A percentile compares a stretch with the other conserved stretches of the same genome.
Evolutionary conservation across 148 eudicot species (phyloP).

Genomic region (Fallopia convolvulus): DNA sequence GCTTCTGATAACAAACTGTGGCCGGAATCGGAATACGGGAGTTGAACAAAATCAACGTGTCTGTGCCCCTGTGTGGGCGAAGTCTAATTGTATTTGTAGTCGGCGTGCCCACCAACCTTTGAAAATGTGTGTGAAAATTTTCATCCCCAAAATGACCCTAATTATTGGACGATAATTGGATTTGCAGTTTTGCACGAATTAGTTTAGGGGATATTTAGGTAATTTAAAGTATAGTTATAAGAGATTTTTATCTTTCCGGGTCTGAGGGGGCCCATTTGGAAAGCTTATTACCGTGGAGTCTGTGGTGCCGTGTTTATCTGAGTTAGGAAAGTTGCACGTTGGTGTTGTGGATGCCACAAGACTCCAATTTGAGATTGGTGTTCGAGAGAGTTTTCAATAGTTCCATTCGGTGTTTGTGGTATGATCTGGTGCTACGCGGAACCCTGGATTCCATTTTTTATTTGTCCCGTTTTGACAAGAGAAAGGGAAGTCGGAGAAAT

Average conservation of each 20-base stretch:
- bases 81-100: background rate
- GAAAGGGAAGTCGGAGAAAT: too few species aligned
- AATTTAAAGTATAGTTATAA: background rate
- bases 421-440: constrained; percentile 1
- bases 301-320: background rate
- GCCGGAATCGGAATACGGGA: background rate
- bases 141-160: constrained; percentile 3
- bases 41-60: background rate
- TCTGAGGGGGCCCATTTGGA: background rate
- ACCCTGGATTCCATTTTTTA: background rate
- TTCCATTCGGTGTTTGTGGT: background rate
- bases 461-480: background rate
- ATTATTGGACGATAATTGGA: background rate
- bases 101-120: background rate
- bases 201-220: background rate
- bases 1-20: background rate
- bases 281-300: background rate
- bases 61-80: background rate
- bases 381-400: background rate
- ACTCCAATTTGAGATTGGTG: background rate
- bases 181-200: background rate
- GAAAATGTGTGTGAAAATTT: background rate
- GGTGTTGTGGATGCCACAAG: background rate
- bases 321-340: background rate
- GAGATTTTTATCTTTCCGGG: background rate